Conservation (phyloP, 2,329 filamentous ascomycete genomes). For the Fusarium sacchari region DNA sequence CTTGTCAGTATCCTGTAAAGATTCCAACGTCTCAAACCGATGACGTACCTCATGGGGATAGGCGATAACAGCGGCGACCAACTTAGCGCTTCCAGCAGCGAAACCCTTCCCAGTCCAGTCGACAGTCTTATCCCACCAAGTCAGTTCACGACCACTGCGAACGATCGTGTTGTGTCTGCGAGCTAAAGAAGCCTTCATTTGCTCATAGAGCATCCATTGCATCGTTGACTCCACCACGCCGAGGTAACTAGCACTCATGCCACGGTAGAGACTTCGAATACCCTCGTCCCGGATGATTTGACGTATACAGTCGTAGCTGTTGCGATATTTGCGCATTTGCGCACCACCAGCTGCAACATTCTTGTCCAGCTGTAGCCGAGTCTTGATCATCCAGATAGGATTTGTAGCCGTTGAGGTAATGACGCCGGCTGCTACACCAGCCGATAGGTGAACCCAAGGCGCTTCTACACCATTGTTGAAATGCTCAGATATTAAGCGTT, state of each 20-base stretch:
- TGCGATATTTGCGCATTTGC: slow-evolving; percentile 77
- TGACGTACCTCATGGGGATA: slow-evolving; percentile 87
- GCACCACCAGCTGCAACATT: slow-evolving; percentile 71
- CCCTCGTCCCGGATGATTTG: slow-evolving; percentile 87
- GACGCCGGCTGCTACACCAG: slow-evolving; percentile 81
- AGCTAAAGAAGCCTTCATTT: slow-evolving; percentile 81
- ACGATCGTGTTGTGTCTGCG: slow-evolving; percentile 68
- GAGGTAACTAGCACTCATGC: slow-evolving; percentile 89
- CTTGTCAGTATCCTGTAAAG: neutral
- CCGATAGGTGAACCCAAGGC: slow-evolving; percentile 79
- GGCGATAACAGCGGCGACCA: slow-evolving; percentile 83
- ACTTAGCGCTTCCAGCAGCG: slow-evolving; percentile 85
- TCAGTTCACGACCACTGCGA: slow-evolving; percentile 70
- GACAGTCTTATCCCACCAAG: slow-evolving; percentile 77
- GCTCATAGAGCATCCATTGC: slow-evolving; percentile 95
- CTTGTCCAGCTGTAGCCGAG: slow-evolving; percentile 89
- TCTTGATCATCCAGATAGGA: slow-evolving; percentile 97
- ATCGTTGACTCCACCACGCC: slow-evolving; percentile 90
- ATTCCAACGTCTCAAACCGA: neutral
- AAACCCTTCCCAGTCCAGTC: slow-evolving; percentile 82
- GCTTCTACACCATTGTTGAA: slow-evolving; percentile 77
- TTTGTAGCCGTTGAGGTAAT: slow-evolving; percentile 92
- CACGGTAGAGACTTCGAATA: slow-evolving; percentile 84
- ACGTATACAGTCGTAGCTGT: slow-evolving; percentile 86
- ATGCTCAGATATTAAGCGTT: slow-evolving; percentile 79